phyloP scores from a whole-genome alignment of 192 early-diverging fungal genomes.

The Blastocladiella britannica region DNA sequence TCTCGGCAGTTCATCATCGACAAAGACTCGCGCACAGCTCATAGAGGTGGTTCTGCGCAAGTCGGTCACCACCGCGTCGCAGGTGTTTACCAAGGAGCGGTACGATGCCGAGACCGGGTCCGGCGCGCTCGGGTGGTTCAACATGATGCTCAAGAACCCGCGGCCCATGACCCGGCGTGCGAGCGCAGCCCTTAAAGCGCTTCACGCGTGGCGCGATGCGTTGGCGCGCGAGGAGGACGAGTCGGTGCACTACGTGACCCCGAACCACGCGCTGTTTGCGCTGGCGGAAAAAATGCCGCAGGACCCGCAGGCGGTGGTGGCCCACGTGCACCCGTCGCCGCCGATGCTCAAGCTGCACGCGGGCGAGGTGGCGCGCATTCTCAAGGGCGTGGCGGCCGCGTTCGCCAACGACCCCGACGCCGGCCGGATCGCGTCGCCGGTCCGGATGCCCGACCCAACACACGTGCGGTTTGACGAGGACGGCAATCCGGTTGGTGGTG shows the following conservation, averaged over 20 bases:
- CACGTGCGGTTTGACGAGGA: conserved; percentile 17
- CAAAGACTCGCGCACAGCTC: too few relatives aligned
- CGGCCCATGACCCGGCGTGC: conserved; percentile 28
- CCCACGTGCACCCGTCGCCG: conserved; percentile 56
- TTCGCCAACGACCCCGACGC: background rate
- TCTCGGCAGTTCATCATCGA: too few relatives aligned
- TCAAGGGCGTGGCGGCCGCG: conserved; percentile 8
- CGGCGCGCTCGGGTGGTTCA: conserved; percentile 61
- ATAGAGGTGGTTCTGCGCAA: conserved; percentile 36
- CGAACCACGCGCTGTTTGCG: conserved; percentile 68
- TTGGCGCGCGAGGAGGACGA: conserved; percentile 87
- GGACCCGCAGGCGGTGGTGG: conserved; percentile 41
- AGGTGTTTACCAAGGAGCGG: conserved; percentile 52
- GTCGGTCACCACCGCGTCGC: conserved; percentile 45
- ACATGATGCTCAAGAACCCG: conserved; percentile 38
- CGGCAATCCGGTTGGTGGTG: background rate
- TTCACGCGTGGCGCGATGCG: conserved; percentile 86
- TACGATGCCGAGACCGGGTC: conserved; percentile 65
- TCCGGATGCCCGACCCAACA: conserved; percentile 4
- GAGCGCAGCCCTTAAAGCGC: conserved; percentile 58
- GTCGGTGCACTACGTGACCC: conserved; percentile 62
- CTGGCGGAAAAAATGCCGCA: conserved; percentile 52
- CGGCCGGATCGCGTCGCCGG: background rate
- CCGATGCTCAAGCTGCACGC: conserved; percentile 69
- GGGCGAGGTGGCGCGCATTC: conserved; percentile 41